phyloP scores from a whole-genome alignment of 257 asterid genomes.

The Scutellaria baicalensis region DNA sequence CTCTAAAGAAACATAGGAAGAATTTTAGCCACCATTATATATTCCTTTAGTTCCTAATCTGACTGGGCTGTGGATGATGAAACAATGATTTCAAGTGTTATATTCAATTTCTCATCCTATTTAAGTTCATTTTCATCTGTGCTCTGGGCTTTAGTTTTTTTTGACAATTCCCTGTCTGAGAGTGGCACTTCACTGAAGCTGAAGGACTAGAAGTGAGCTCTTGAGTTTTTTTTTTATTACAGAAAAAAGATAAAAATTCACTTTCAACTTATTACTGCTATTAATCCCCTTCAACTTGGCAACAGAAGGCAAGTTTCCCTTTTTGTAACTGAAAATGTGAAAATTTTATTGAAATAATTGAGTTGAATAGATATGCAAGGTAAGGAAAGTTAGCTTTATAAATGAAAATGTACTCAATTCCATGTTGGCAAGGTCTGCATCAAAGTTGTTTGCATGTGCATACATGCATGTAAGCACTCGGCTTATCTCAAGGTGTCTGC shows the following conservation, averaged over 20 bases:
- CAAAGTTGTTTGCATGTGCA: constrained; percentile 2
- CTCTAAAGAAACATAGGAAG: constrained; percentile 6
- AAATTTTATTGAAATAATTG: background rate
- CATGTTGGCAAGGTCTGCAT: background rate
- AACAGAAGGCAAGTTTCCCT: background rate
- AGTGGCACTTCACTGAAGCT: background rate
- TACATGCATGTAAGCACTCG: constrained; percentile 12
- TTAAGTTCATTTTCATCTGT: constrained; percentile 1
- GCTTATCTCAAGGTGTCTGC: background rate
- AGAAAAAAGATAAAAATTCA: background rate
- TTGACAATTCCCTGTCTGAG: background rate
- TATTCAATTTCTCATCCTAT: constrained; percentile 2
- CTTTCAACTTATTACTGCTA: background rate
- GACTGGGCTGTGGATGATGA: background rate
- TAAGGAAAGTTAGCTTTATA: background rate
- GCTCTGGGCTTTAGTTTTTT: constrained; percentile 1
- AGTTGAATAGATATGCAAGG: background rate
- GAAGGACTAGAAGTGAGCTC: background rate
- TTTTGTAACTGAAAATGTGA: background rate
- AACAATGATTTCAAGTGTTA: constrained; percentile 1
- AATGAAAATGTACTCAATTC: background rate
- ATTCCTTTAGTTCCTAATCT: background rate
- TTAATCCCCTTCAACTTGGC: background rate
- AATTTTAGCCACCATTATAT: background rate
- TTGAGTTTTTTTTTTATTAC: background rate